Evolutionary conservation across 768 basidiomycete species (phyloP).

Genomic region (Cyathus striatus): DNA sequence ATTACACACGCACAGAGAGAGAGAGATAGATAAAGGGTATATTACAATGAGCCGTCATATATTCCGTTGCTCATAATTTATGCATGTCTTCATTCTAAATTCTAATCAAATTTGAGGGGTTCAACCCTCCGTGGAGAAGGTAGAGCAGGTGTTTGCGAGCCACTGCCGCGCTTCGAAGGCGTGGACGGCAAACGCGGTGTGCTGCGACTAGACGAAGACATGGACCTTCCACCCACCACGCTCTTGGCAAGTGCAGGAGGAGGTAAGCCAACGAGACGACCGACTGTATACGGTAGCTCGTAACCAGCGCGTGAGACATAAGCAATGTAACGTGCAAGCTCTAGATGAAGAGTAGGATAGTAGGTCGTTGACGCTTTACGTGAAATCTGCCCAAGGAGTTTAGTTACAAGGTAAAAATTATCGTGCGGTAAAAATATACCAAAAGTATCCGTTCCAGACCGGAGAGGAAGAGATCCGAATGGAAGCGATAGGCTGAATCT

Average conservation of each 20-base stretch:
- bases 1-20: no score
- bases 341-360: conserved; percentile 92
- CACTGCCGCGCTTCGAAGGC: conserved; percentile 16
- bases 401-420: neutral
- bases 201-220: conserved; percentile 16
- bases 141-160: conserved; percentile 20
- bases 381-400: conserved; percentile 55
- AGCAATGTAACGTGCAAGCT: conserved; percentile 82
- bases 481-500: conserved; percentile 77
- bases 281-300: conserved; percentile 78
- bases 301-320: conserved; percentile 61
- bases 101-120: conserved; percentile 34
- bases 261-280: conserved; percentile 74
- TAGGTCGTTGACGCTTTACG: conserved; percentile 94
- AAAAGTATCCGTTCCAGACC: conserved; percentile 89
- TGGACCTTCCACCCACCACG: neutral
- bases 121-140: conserved; percentile 40
- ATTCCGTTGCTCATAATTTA: no score
- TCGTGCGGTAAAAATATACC: conserved; percentile 56
- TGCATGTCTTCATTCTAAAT: no score
- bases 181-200: conserved; percentile 16
- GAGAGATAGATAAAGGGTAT: no score
- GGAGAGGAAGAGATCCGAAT: conserved; percentile 82
- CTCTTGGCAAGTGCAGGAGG: conserved; percentile 57
- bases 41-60: no score